These are phyloP conservation scores for Fragaria nilgerrensis DNA, from an alignment of 306 rosid genomes.

Conservation along the genomic window DNA sequence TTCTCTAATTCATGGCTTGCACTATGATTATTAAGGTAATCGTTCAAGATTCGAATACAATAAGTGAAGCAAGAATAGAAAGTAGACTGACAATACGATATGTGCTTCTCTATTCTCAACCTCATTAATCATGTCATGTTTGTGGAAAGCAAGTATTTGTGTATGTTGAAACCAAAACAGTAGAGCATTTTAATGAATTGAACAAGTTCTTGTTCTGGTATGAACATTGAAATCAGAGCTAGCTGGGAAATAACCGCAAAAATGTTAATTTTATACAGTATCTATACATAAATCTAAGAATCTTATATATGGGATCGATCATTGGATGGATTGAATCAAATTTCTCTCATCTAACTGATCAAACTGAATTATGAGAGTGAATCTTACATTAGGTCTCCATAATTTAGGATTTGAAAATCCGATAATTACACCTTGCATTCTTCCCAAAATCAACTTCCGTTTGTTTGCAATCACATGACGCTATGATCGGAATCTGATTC, in stretches of 20 bases:
- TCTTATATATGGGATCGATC: background rate
- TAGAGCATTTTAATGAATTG: background rate
- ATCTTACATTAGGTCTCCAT: background rate
- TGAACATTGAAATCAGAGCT: background rate
- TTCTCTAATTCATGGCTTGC: no score
- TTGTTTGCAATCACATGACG: constrained; percentile 26
- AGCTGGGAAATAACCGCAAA: background rate
- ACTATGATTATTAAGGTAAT: no score
- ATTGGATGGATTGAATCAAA: background rate
- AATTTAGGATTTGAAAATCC: constrained; percentile 15
- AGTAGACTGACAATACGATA: no score
- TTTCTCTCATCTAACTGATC: background rate
- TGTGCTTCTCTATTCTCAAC: no score
- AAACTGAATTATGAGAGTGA: background rate
- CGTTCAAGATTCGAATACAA: no score
- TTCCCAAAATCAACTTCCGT: constrained; percentile 37
- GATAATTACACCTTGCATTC: constrained; percentile 34
- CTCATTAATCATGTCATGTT: no score
- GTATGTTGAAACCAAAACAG: background rate
- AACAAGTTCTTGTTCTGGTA: background rate
- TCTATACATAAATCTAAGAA: background rate
- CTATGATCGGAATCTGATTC: constrained; percentile 20
- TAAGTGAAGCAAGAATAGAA: no score
- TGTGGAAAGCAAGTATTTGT: background rate
- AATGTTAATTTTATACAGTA: background rate